Base-by-base conservation (phyloP, 23 red algal genomes). In the Gracilariopsis chorda region DNA sequence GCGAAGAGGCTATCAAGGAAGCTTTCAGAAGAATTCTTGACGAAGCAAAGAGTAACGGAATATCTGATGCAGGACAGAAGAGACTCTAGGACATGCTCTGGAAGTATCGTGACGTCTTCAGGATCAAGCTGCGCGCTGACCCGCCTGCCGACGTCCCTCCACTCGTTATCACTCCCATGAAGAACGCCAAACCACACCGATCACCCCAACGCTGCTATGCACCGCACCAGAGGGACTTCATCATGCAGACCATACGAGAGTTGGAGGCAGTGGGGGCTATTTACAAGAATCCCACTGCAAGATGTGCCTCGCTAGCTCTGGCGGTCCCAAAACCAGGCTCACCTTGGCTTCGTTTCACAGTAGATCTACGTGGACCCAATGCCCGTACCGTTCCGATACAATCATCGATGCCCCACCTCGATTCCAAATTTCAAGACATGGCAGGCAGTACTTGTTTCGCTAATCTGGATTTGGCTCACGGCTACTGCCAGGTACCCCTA, bases 311-410 rank as follows among this genome's bases (percentile, higher is more conserved):
- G 14, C 41, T 67, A 34, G 63, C 84, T 36, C 48, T 88, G 2
- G 48, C 65, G 27, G 84, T 75, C 25, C 70, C 84, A 1, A 88
- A 88, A 47, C 23, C 84, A 4, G 84, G 84, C 16, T 77, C 32
- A 16, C 17, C 75, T 3, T 12, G 42, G 16, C 55, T 88, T 23
- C 65, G 84, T 48, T 63, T 88, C 4, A 78, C 84, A 21, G 84
- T 88, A 2, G 84, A 88, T 53, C 34, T 88, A 1, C 2, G 84
- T n/a, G 28, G 32, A 36, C 4, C 28, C 16, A 87, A 87, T 41
- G 23, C 84, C n/a, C n/a, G n/a, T n/a, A n/a, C n/a, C n/a, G n/a
- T n/a, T n/a, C n/a, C n/a, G n/a, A n/a, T n/a, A n/a, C n/a, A n/a
- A n/a, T n/a, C n/a, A n/a, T n/a, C n/a, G n/a, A n/a, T n/a, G n/a